Percentiles rank a stretch among this genome's conserved stretches.
Evolutionary conservation across 2,329 filamentous ascomycete species (phyloP).

Genomic region (Trichoderma sp.): DNA sequence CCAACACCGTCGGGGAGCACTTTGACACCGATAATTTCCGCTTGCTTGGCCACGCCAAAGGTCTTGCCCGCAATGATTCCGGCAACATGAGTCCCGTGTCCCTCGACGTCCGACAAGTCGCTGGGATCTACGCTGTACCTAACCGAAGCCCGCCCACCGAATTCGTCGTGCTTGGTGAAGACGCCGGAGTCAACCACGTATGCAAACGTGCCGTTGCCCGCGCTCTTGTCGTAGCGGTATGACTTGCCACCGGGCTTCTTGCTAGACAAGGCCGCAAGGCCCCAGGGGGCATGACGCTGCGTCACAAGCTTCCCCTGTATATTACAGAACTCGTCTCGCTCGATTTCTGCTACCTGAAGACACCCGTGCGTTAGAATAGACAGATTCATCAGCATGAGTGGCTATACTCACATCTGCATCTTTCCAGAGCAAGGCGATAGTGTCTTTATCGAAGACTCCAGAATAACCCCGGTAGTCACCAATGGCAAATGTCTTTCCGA

Average conservation of each 20-base stretch:
- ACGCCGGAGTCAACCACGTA: slow-evolving; percentile 59
- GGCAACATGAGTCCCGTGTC: slow-evolving; percentile 49
- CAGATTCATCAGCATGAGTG: neutral
- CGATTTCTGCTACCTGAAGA: neutral
- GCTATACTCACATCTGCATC: slow-evolving; percentile 32
- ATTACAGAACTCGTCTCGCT: neutral
- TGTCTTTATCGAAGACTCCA: slow-evolving; percentile 41
- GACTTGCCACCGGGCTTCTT: slow-evolving; percentile 32
- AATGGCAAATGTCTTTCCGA: slow-evolving; percentile 34
- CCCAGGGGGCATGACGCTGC: slow-evolving; percentile 42
- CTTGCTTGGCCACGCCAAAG: slow-evolving; percentile 47
- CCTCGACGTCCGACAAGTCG: slow-evolving; percentile 37
- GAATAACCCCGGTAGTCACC: slow-evolving; percentile 42
- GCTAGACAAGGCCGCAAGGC: slow-evolving; percentile 46
- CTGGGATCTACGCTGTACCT: slow-evolving; percentile 37
- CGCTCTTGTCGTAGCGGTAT: slow-evolving; percentile 43
- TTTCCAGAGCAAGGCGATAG: slow-evolving; percentile 39
- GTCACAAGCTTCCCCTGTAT: slow-evolving; percentile 26
- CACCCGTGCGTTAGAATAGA: neutral
- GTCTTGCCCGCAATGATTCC: slow-evolving; percentile 45
- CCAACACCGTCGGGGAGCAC: slow-evolving; percentile 36
- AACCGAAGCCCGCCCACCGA: slow-evolving; percentile 42
- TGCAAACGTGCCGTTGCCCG: slow-evolving; percentile 43
- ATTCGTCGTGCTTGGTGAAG: slow-evolving; percentile 44
- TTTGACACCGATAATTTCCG: slow-evolving; percentile 41